Percentiles rank a stretch among this genome's conserved stretches.
These are phyloP conservation scores for Corymbia maculata DNA, from an alignment of 345 rosid species.

Conservation along the genomic window DNA sequence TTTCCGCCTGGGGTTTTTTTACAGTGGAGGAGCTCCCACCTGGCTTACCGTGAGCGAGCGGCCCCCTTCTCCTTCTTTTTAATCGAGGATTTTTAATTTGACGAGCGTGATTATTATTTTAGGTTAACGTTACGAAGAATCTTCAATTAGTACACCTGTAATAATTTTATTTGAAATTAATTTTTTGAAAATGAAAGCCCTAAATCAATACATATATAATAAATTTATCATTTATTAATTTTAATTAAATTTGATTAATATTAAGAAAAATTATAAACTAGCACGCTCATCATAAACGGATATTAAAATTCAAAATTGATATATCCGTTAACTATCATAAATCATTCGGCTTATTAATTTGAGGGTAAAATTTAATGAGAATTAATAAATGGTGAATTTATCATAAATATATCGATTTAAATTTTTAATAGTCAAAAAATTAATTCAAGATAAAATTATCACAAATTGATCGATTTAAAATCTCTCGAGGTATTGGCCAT, in stretches of 20 bases:
- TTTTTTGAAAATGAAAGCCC: too few relatives aligned
- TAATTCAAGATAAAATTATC: rapidly evolving
- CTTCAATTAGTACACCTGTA: too few relatives aligned
- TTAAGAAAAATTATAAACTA: rapidly evolving
- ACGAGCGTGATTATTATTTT: too few relatives aligned
- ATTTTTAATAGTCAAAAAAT: rapidly evolving
- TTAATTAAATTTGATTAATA: rapidly evolving
- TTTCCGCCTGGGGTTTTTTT: background rate
- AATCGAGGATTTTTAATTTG: background rate
- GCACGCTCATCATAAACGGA: rapidly evolving
- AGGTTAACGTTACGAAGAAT: too few relatives aligned
- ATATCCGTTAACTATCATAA: rapidly evolving
- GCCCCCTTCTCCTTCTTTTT: background rate
- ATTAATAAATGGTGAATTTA: rapidly evolving
- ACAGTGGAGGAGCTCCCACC: background rate
- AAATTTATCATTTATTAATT: rapidly evolving
- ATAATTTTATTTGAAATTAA: too few relatives aligned
- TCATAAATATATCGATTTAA: rapidly evolving
- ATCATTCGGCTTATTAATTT: rapidly evolving
- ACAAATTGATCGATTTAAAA: rapidly evolving
- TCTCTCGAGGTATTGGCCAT: background rate
- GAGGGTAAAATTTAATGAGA: rapidly evolving
- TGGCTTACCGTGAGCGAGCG: background rate
- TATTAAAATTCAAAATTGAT: rapidly evolving
- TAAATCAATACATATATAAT: too few relatives aligned